Conservation (phyloP, 306 rosid species). For the Oxytropis ochrocephala region DNA sequence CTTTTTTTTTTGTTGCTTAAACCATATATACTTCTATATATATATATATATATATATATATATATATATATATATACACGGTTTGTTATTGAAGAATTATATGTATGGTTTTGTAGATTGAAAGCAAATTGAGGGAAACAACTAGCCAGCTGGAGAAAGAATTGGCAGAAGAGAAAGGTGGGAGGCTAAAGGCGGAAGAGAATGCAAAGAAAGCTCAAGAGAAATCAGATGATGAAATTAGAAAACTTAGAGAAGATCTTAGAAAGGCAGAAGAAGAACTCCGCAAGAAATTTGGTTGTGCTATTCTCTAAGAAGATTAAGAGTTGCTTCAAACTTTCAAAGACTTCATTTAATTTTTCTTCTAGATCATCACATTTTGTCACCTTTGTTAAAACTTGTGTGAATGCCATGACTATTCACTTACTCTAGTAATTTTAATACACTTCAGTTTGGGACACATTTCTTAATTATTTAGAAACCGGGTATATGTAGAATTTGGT, state of each 20-base stretch:
- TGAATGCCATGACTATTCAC: no score
- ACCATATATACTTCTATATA: neutral
- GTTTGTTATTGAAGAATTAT: neutral
- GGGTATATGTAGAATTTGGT: no score
- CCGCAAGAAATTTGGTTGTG: slow-evolving; percentile 53
- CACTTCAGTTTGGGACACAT: no score
- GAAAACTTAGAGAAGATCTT: slow-evolving; percentile 55
- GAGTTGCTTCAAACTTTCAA: neutral
- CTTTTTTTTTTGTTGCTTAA: no score
- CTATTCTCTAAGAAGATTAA: slow-evolving; percentile 40
- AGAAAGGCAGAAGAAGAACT: slow-evolving; percentile 72
- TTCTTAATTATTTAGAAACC: no score
- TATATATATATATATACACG: neutral
- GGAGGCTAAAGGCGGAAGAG: slow-evolving; percentile 56
- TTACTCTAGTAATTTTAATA: no score
- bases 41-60: neutral
- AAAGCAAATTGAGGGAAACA: slow-evolving; percentile 55
- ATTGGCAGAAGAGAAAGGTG: slow-evolving; percentile 72
- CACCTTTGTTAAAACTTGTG: no score
- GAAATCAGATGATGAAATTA: slow-evolving; percentile 62
- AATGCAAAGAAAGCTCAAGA: slow-evolving; percentile 50
- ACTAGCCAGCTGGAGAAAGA: slow-evolving; percentile 61
- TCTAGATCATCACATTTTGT: neutral
- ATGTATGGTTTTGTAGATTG: slow-evolving; percentile 44
- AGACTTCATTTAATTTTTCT: neutral